Conservation (phyloP, 139 green algal genomes). For the Helicosporidium sp. region DNA sequence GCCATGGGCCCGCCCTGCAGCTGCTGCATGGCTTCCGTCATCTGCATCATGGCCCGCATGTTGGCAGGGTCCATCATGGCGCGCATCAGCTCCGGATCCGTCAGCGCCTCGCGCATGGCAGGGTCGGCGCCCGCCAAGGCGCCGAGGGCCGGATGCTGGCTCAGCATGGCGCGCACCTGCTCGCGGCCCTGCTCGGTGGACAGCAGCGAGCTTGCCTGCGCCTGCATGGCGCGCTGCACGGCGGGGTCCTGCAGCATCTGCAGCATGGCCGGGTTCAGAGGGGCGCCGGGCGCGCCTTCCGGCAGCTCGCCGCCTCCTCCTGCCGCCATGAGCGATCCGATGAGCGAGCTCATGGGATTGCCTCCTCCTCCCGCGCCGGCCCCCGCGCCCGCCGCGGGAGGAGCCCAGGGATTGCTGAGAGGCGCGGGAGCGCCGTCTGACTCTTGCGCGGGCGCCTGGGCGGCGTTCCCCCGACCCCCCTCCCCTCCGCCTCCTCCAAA, state of each 20-base stretch:
- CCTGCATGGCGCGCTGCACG: constrained; percentile 14
- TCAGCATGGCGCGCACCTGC: constrained; percentile 35
- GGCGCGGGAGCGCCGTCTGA: too few species aligned
- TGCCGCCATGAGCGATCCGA: too few species aligned
- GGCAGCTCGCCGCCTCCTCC: too few species aligned
- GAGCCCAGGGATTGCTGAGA: too few species aligned
- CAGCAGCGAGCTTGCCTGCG: constrained; percentile 25
- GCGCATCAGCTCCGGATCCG: constrained; percentile 56
- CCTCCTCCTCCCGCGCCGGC: too few species aligned
- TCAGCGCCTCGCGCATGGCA: constrained; percentile 21
- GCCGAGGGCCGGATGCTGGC: constrained; percentile 32
- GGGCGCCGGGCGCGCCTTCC: constrained; percentile 1
- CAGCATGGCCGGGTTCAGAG: constrained; percentile 38
- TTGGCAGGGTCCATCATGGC: constrained; percentile 51
- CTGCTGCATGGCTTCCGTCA: constrained; percentile 22
- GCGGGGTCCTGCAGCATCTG: constrained; percentile 42
- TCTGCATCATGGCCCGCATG: constrained; percentile 42
- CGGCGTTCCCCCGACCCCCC: constrained; percentile 2
- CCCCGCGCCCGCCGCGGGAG: too few species aligned
- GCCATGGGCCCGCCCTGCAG: constrained; percentile 6
- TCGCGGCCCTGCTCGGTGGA: constrained; percentile 26
- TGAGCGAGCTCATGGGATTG: too few species aligned
- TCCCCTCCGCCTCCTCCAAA: constrained; percentile 4
- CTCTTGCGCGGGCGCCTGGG: too few species aligned
- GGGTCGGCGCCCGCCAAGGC: constrained; percentile 26